Evolutionary conservation across 345 rosid genomes (phyloP), one percentile per base, ranked within the genome.

Genomic region (Dipteronia dyeriana): DNA sequence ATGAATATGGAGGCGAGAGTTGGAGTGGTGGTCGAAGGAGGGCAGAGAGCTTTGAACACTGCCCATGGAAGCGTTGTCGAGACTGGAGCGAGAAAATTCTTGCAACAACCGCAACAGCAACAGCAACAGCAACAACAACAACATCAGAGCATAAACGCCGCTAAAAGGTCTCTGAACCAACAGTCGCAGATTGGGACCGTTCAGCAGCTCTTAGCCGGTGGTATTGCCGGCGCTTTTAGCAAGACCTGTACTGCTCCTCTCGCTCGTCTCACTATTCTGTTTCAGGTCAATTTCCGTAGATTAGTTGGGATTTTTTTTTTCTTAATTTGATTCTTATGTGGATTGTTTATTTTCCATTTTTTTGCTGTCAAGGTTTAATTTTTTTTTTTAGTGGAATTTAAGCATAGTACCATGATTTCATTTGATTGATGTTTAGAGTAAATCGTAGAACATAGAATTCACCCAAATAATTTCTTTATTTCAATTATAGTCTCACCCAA

Each of bases 181-280:
- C 91, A 76, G 66, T 67, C 79, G 31, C 86, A 86, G 80, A 25
- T 90, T 38, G 95, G 92, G 9, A 77, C 87, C 8, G 43, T 86
- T 2, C 85, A 82, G 26, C 91, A 90, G 83, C 87, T 96, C 26
- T 70, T 94, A 16, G 95, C 99, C 12, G 97, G 99, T 53, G 98
- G 99, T 41, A 72, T 96, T 63, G 97, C 98, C 19, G 99, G 99
- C 29, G 99, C 98, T 68, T 88, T 96, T 73, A 86, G 97, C 90
- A 96, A 96, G 83, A 96, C 99, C 7, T 94, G 98, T 63, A 97
- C 99, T 3, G 99, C 99, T 23, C 99, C 99, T 84, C 91, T 94
- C 0, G 92, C 97, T 77, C 97, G 99, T 61, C 93, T 97, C 76
- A 94, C 98, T 72, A 96, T 97, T 83, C 86, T 97, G 57, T 89